Conservation (phyloP, 129 eudicot species). For the Cynara cardunculus region DNA sequence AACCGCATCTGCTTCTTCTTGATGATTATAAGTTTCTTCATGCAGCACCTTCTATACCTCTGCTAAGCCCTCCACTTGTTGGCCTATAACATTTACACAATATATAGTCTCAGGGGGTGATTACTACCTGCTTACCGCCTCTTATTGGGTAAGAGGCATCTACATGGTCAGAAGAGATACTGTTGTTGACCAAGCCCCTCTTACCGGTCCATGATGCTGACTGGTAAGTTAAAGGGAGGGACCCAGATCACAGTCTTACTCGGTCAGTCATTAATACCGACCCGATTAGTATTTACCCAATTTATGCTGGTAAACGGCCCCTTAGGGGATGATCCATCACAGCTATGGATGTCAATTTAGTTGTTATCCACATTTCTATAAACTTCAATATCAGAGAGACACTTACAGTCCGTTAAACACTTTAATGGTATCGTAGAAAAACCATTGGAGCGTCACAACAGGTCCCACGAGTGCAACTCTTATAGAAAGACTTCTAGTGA, state of each 20-base stretch:
- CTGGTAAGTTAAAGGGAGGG: background rate
- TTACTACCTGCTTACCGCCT: background rate
- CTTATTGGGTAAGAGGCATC: background rate
- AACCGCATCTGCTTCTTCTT: background rate
- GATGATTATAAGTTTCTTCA: background rate
- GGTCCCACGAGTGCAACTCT: constrained; percentile 82
- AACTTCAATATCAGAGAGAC: background rate
- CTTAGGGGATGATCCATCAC: background rate
- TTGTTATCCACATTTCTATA: background rate
- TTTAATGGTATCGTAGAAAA: constrained; percentile 79
- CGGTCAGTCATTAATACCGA: no score
- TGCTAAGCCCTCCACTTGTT: constrained; percentile 75
- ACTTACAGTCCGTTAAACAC: constrained; percentile 93
- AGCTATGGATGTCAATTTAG: background rate
- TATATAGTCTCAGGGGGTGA: background rate
- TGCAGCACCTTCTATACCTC: constrained; percentile 27
- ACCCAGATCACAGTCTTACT: background rate
- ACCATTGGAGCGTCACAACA: constrained; percentile 85
- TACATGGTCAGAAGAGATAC: background rate
- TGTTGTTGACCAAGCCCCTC: background rate
- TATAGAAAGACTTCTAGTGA: constrained; percentile 90
- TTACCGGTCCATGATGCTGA: background rate
- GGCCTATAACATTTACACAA: constrained; percentile 44
- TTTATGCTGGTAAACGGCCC: background rate
- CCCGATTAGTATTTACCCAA: background rate